Evolutionary conservation across 2,329 filamentous ascomycete species (phyloP).

Genomic region (Hypoxylon sp.): DNA sequence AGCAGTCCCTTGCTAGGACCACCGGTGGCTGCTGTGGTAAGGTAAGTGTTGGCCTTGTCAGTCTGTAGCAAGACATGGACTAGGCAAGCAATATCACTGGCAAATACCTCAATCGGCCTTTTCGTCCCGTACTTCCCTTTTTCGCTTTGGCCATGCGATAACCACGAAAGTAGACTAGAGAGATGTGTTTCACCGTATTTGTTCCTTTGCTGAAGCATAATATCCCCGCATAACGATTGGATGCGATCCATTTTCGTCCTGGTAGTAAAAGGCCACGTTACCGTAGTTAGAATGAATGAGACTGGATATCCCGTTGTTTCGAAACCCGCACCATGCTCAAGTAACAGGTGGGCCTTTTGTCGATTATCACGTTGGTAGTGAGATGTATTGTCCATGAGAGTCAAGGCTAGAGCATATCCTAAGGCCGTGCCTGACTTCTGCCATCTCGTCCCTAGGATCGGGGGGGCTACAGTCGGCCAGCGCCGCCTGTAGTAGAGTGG

Average conservation of each 20-base stretch:
- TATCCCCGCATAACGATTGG: not conserved
- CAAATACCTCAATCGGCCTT: not conserved
- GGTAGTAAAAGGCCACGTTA: not conserved
- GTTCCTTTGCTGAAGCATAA: not conserved
- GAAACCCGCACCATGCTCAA: slow-evolving; percentile 1
- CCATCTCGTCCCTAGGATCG: not conserved
- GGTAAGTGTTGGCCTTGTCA: not conserved
- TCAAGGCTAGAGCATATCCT: not conserved
- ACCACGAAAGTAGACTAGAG: not conserved
- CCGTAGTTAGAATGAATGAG: slow-evolving; percentile 5
- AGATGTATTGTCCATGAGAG: not conserved
- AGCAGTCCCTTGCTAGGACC: slow-evolving; percentile 7
- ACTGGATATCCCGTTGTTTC: slow-evolving; percentile 4
- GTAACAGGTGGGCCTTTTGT: not conserved
- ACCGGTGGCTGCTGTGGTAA: not conserved
- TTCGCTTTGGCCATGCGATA: not conserved
- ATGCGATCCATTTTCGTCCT: not conserved
- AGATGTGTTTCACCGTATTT: slow-evolving; percentile 12
- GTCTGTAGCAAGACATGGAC: not conserved
- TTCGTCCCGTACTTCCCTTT: not conserved
- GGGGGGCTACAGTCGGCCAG: not conserved
- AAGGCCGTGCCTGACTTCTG: not conserved
- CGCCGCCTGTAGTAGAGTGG: not conserved
- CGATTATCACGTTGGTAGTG: not conserved
- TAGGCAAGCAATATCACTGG: not conserved